Evolutionary conservation across 2,329 filamentous ascomycete species (phyloP).

Genomic region (Penicillium paneum): DNA sequence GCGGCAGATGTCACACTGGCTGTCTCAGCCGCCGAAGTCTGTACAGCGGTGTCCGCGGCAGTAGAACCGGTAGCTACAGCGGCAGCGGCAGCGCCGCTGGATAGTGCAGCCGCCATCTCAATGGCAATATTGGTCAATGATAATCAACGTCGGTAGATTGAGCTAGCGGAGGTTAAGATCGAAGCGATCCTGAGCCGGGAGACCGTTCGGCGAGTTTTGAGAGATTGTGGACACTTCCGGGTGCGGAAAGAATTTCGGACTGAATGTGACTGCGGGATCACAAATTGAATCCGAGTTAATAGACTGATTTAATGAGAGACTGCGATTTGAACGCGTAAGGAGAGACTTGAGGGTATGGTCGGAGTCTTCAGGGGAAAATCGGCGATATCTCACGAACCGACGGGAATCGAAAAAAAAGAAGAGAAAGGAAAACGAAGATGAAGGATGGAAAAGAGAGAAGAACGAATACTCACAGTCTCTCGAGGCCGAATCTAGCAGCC

Average conservation of each 20-base stretch:
- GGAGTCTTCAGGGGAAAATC: slow-evolving; percentile 18
- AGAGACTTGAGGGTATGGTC: slow-evolving; percentile 3
- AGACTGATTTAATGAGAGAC: slow-evolving; percentile 14
- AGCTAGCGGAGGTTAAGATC: slow-evolving; percentile 5
- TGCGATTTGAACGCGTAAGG: slow-evolving; percentile 11
- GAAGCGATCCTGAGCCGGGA: slow-evolving; percentile 3
- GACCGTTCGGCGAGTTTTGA: slow-evolving; percentile 2
- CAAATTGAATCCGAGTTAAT: slow-evolving; percentile 5
- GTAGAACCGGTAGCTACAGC: not conserved
- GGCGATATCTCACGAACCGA: not conserved
- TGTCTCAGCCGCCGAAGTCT: not conserved
- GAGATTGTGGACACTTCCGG: not conserved
- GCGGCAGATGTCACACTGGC: not conserved
- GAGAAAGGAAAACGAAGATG: slow-evolving; percentile 9
- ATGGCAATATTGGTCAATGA: not conserved
- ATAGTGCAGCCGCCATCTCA: not conserved
- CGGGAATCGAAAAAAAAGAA: slow-evolving; percentile 9
- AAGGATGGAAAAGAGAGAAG: slow-evolving; percentile 10
- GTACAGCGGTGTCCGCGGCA: not conserved
- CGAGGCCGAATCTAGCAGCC: slow-evolving; percentile 23
- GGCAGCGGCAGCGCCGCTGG: not conserved
- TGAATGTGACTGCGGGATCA: not conserved
- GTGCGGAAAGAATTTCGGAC: not conserved
- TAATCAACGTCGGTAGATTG: not conserved
- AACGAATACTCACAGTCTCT: slow-evolving; percentile 14